phyloP scores from a whole-genome alignment of 2,329 filamentous ascomycete genomes.

The Macrophomina tecta region DNA sequence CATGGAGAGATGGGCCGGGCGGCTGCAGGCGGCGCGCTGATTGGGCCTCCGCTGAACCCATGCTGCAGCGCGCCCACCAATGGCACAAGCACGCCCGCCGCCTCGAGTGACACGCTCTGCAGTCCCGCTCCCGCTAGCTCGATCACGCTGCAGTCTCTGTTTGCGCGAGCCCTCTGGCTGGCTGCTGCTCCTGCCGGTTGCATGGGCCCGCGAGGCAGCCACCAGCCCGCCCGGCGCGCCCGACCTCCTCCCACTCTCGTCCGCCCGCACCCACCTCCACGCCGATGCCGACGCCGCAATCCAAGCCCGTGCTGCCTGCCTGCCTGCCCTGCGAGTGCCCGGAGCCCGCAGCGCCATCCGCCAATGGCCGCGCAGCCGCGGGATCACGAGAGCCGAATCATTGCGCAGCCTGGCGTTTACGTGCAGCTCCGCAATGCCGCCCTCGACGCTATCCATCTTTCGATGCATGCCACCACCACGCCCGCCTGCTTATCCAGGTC shows the following conservation, averaged over 20 bases:
- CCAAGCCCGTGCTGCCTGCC: background rate
- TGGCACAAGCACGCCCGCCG: background rate
- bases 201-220: background rate
- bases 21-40: conserved; percentile 19
- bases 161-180: conserved; percentile 12
- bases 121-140: conserved; percentile 26
- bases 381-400: conserved; percentile 22
- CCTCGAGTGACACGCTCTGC: conserved; percentile 25
- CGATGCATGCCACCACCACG: conserved; percentile 24
- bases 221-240: conserved; percentile 6
- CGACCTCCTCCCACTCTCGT: background rate
- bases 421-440: background rate
- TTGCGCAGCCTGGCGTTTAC: conserved; percentile 27
- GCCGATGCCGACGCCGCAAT: background rate
- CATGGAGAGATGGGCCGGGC: conserved; percentile 18
- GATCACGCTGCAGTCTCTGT: conserved; percentile 24
- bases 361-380: conserved; percentile 15
- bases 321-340: conserved; percentile 11
- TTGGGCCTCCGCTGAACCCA: background rate
- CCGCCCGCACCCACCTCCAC: background rate
- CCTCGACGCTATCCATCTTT: conserved; percentile 25
- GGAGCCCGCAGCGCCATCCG: conserved; percentile 2
- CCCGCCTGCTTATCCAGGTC: conserved; percentile 22
- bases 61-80: conserved; percentile 18
- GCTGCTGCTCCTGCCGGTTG: background rate